Percentiles rank a stretch among this genome's conserved stretches.
Conservation (phyloP, 768 basidiomycete species). For the Rhizopogon roseolus region DNA sequence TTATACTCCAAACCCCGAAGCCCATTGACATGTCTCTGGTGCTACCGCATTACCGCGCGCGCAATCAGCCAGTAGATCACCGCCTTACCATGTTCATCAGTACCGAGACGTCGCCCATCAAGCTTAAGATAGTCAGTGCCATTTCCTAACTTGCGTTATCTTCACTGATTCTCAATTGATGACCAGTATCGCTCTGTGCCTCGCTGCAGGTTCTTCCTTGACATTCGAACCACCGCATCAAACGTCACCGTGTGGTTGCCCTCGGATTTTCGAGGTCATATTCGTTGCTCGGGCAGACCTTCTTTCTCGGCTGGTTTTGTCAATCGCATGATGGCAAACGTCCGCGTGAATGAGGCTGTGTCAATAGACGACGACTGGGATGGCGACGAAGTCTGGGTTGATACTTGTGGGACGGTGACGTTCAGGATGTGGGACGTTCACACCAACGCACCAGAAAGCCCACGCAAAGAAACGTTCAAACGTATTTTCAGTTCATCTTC, state of each 20-base stretch:
- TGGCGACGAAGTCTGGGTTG: constrained; percentile 61
- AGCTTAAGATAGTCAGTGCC: constrained; percentile 66
- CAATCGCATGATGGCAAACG: constrained; percentile 59
- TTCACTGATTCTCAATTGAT: constrained; percentile 3
- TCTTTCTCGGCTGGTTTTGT: constrained; percentile 69
- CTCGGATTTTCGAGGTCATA: constrained; percentile 71
- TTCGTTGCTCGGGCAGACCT: constrained; percentile 48
- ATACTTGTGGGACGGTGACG: constrained; percentile 54
- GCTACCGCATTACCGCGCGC: constrained; percentile 76
- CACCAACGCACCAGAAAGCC: constrained; percentile 57
- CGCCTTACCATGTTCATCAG: constrained; percentile 67
- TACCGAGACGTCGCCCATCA: constrained; percentile 48
- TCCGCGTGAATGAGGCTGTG: constrained; percentile 40
- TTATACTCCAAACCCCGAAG: constrained; percentile 47
- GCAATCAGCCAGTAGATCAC: constrained; percentile 65
- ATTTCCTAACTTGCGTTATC: constrained; percentile 3
- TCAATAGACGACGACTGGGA: constrained; percentile 23
- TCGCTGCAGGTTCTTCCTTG: constrained; percentile 56
- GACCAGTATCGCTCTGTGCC: constrained; percentile 53
- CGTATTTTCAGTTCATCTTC: constrained; percentile 54
- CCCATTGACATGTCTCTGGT: constrained; percentile 63
- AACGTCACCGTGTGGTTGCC: constrained; percentile 75
- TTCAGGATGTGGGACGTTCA: constrained; percentile 81
- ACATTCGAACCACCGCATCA: constrained; percentile 60
- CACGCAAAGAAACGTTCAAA: constrained; percentile 57